Evolutionary conservation across 352 stramenopile genomes (phyloP).

Genomic region (Pythium insidiosum): DNA sequence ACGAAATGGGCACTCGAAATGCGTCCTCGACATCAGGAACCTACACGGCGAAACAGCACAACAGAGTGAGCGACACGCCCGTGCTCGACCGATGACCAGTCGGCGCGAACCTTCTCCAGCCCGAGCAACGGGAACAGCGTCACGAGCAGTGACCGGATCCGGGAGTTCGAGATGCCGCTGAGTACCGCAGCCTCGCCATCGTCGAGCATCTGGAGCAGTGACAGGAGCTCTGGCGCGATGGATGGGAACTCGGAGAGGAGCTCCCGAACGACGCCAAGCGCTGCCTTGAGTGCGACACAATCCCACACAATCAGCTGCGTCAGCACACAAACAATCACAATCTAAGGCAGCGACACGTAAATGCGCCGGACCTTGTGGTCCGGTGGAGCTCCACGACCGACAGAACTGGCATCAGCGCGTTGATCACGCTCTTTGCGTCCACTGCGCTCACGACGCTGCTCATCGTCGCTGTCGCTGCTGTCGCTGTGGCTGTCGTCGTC

Average conservation of each 20-base stretch:
- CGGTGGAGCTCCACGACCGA: too few relatives aligned
- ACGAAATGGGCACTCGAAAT: conserved; percentile 18
- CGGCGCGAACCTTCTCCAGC: conserved; percentile 12
- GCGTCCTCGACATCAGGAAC: conserved; percentile 6
- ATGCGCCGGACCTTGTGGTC: too few relatives aligned
- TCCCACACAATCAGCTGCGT: background rate
- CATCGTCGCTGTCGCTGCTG: background rate
- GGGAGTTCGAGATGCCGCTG: conserved; percentile 63
- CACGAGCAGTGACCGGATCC: conserved; percentile 55
- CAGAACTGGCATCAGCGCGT: too few relatives aligned
- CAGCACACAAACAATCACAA: too few relatives aligned
- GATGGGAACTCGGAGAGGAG: conserved; percentile 61
- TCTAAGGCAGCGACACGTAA: too few relatives aligned
- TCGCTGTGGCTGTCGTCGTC: background rate
- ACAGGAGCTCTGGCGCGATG: conserved; percentile 51
- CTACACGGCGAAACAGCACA: conserved; percentile 1
- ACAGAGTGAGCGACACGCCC: background rate
- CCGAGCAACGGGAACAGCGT: conserved; percentile 67
- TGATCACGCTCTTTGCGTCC: too few relatives aligned
- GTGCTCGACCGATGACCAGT: too few relatives aligned
- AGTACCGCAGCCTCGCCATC: conserved; percentile 68
- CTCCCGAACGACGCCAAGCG: conserved; percentile 35
- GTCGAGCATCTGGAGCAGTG: conserved; percentile 70
- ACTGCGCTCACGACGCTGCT: background rate
- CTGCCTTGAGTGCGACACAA: conserved; percentile 10